Conservation (phyloP, 225 moss, liverwort and hornwort species). For the Asterella californica region DNA sequence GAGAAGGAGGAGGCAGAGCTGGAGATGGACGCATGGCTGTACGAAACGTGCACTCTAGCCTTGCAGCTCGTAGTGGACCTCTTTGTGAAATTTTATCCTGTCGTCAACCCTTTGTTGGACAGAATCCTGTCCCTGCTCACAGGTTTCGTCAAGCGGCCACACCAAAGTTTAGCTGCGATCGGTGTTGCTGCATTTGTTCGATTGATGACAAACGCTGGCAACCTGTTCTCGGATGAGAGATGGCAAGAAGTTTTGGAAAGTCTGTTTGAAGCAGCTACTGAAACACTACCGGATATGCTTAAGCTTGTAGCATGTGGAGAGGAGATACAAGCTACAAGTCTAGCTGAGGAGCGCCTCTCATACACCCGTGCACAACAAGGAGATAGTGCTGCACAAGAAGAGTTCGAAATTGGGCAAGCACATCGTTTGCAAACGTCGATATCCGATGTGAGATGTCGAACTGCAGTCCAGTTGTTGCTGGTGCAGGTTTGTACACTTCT, state of each 20-base stretch:
- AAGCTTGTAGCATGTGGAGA: conserved; percentile 69
- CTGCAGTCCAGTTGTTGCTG: conserved; percentile 89
- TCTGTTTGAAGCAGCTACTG: conserved; percentile 71
- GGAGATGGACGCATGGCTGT: conserved; percentile 99
- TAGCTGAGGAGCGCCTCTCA: conserved; percentile 31
- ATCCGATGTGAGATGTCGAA: conserved; percentile 88
- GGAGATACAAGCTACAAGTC: conserved; percentile 43
- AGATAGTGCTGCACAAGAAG: conserved; percentile 48
- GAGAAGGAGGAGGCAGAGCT: conserved; percentile 93
- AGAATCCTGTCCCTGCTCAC: conserved; percentile 84
- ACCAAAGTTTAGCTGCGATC: conserved; percentile 96
- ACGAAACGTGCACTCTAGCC: conserved; percentile 96
- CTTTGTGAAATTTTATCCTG: conserved; percentile 97
- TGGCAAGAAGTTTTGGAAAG: conserved; percentile 85
- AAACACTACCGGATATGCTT: conserved; percentile 84
- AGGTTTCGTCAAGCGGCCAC: conserved; percentile 91
- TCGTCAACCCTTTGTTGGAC: conserved; percentile 80
- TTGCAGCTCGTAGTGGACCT: conserved; percentile 97
- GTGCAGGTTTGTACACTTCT: conserved; percentile 61
- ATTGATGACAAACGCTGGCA: conserved; percentile 87
- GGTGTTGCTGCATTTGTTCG: conserved; percentile 98
- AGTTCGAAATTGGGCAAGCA: conserved; percentile 66
- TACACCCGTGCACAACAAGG: conserved; percentile 29
- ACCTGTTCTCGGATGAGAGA: conserved; percentile 77
- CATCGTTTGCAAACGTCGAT: conserved; percentile 62